These are phyloP conservation scores for Moniliophthora roreri DNA, from an alignment of 1,284 basidiomycete species.

Conservation along the genomic window DNA sequence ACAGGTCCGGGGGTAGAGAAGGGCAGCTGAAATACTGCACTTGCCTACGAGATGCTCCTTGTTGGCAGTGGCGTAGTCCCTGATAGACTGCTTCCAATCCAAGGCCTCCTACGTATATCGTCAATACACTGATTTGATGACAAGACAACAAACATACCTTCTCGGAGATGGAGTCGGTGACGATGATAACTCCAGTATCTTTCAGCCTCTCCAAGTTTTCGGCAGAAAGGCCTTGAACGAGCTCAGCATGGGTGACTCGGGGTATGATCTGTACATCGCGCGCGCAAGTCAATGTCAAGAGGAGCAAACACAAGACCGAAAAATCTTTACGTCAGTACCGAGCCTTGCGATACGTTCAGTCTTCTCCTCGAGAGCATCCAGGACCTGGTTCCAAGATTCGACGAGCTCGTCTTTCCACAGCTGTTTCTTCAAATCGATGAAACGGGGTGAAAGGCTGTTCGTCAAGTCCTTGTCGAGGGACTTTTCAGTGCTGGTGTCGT, in stretches of 20 bases:
- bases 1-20: not conserved
- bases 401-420: slow-evolving; percentile 50
- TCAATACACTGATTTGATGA: not conserved
- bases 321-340: slow-evolving; percentile 37
- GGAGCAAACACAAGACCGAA: not conserved
- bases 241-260: slow-evolving; percentile 46
- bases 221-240: slow-evolving; percentile 41
- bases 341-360: slow-evolving; percentile 42
- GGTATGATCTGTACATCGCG: slow-evolving; percentile 51
- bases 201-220: slow-evolving; percentile 47
- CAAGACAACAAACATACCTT: not conserved
- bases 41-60: slow-evolving; percentile 24
- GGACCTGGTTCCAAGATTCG: slow-evolving; percentile 56
- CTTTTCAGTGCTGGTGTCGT: not conserved
- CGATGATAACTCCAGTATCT: slow-evolving; percentile 56
- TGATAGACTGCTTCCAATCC: slow-evolving; percentile 58
- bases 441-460: slow-evolving; percentile 50
- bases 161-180: slow-evolving; percentile 55
- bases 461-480: slow-evolving; percentile 46
- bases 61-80: slow-evolving; percentile 58
- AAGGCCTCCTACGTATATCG: slow-evolving; percentile 53
- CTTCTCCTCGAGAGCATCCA: slow-evolving; percentile 46
- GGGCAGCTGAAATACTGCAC: slow-evolving; percentile 40
- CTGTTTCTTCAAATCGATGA: slow-evolving; percentile 58
- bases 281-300: slow-evolving; percentile 1